These are phyloP conservation scores for Colletotrichum sp. DNA, from an alignment of 2,329 filamentous ascomycete species.

Conservation along the genomic window DNA sequence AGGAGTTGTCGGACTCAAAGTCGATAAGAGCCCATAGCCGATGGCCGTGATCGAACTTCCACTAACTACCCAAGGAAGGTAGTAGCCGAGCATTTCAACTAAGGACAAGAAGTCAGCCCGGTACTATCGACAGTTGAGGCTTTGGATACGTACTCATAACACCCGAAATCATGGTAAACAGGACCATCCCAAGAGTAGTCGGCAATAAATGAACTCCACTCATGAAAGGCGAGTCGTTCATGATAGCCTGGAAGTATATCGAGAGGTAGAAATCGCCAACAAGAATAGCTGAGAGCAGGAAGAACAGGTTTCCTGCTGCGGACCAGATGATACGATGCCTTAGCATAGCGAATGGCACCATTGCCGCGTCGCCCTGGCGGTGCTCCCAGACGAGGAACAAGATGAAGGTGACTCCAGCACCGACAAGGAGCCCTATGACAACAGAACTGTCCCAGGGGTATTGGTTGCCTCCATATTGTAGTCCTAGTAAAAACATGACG, in stretches of 20 bases:
- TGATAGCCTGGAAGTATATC: conserved; percentile 56
- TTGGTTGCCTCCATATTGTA: conserved; percentile 45
- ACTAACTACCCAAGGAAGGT: conserved; percentile 19
- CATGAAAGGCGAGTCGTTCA: conserved; percentile 20
- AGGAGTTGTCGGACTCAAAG: conserved; percentile 1
- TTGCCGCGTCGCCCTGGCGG: conserved; percentile 49
- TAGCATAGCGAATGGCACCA: conserved; percentile 52
- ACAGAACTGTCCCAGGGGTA: conserved; percentile 43
- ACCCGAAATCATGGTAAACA: conserved; percentile 28
- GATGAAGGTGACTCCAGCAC: conserved; percentile 33
- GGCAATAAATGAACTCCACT: conserved; percentile 33
- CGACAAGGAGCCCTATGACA: conserved; percentile 45
- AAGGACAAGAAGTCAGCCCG: neutral
- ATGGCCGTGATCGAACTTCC: conserved; percentile 17
- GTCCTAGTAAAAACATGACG: conserved; percentile 46
- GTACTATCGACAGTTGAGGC: neutral
- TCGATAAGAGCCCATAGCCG: conserved; percentile 20
- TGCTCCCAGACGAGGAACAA: conserved; percentile 47
- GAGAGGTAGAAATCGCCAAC: conserved; percentile 52
- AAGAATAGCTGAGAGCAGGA: conserved; percentile 49
- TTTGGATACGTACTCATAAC: conserved; percentile 22
- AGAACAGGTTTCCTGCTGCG: conserved; percentile 43
- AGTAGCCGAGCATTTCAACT: conserved; percentile 21
- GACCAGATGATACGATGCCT: conserved; percentile 46
- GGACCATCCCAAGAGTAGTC: conserved; percentile 22